These are phyloP conservation scores for Streptanthus diversifolius DNA, from an alignment of 345 rosid genomes.

Conservation along the genomic window DNA sequence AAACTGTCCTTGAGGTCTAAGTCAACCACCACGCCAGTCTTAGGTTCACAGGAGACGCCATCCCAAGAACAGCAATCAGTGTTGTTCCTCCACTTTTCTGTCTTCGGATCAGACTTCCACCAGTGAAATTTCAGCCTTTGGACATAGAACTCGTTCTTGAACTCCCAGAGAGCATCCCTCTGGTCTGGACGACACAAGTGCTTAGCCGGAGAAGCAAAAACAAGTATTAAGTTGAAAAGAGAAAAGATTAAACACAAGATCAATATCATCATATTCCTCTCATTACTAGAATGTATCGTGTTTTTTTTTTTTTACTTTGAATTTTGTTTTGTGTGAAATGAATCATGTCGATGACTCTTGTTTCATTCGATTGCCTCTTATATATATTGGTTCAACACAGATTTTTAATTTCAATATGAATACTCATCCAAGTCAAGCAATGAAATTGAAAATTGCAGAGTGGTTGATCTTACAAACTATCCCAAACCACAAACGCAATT, in stretches of 20 bases:
- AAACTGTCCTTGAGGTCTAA: neutral
- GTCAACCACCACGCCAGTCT: conserved; percentile 6
- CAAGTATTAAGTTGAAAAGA: neutral
- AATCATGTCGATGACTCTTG: too few relatives aligned
- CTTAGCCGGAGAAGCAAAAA: neutral
- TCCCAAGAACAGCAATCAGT: conserved; percentile 21
- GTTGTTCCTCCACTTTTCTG: conserved; percentile 1
- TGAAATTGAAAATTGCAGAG: neutral
- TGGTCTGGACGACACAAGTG: conserved; percentile 13
- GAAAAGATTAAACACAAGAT: neutral
- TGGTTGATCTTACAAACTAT: neutral
- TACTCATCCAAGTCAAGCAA: neutral
- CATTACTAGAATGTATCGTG: neutral
- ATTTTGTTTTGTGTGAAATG: too few relatives aligned
- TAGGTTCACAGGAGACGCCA: conserved; percentile 25
- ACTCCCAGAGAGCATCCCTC: conserved; percentile 15
- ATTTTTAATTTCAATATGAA: neutral
- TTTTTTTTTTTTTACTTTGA: neutral
- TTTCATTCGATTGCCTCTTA: neutral
- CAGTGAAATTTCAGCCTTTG: neutral
- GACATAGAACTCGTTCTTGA: conserved; percentile 10
- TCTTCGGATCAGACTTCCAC: neutral
- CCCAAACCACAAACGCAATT: neutral
- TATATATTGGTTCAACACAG: neutral
- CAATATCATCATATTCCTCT: neutral